Percentiles rank a stretch among this genome's conserved stretches.
These are phyloP conservation scores for Aureobasidium subglaciale DNA, from an alignment of 2,329 filamentous ascomycete genomes.

Conservation along the genomic window DNA sequence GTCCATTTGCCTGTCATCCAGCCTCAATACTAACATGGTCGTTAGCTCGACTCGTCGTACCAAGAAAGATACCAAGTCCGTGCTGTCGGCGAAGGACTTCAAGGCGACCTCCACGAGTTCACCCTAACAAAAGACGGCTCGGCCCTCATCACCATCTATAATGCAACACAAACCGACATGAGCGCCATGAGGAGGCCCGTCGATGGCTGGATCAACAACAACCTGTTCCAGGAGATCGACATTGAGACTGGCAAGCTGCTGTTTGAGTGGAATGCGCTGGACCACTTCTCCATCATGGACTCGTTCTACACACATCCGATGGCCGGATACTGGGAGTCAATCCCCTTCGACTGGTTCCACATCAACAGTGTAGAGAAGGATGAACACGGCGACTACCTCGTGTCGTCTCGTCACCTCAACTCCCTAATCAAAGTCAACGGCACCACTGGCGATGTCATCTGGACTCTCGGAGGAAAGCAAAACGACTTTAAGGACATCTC, in stretches of 20 bases:
- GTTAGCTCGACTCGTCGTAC: conserved; percentile 24
- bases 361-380: conserved; percentile 48
- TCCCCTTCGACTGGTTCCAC: conserved; percentile 41
- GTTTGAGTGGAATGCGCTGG: conserved; percentile 35
- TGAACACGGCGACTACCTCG: conserved; percentile 41
- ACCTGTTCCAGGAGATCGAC: conserved; percentile 39
- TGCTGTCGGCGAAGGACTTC: conserved; percentile 28
- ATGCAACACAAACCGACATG: conserved; percentile 26
- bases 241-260: conserved; percentile 33
- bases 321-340: conserved; percentile 33
- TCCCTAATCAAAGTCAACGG: conserved; percentile 40
- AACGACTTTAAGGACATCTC: conserved; percentile 16
- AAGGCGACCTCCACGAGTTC: conserved; percentile 39
- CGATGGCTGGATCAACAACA: conserved; percentile 37
- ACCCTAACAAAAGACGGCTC: conserved; percentile 32
- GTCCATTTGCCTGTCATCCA: conserved; percentile 17
- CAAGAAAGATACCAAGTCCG: conserved; percentile 23
- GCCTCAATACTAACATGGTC: conserved; percentile 16
- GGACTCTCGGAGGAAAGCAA: conserved; percentile 34
- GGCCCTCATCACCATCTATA: conserved; percentile 40
- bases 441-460: conserved; percentile 38
- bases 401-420: conserved; percentile 43
- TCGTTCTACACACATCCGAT: conserved; percentile 25
- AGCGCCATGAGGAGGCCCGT: conserved; percentile 19
- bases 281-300: conserved; percentile 29